Base-by-base conservation (phyloP, 495 filamentous ascomycete species). In the Aspergillus bertholletiae region DNA sequence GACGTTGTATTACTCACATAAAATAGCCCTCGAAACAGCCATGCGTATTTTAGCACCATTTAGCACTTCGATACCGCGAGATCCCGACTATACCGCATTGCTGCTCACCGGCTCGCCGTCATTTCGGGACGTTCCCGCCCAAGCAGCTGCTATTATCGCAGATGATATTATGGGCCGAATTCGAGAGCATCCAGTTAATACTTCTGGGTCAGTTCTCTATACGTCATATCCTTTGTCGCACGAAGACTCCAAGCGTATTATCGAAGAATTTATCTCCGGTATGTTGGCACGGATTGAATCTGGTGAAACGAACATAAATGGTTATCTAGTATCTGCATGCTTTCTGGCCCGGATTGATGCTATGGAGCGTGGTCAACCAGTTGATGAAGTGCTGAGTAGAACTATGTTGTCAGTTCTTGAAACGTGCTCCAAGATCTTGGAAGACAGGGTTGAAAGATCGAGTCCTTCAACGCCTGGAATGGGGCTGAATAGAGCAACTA, bases 1-100 rank as follows among this genome's bases (percentile, higher is more conserved):
- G 0, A 27, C 23, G 3, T 55, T 49, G n/a, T 39, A 26, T 46
- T 49, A 41, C 46, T 55, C 53, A 6, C 53, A 40, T 18, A 18
- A 55, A 17, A 22, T 49, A 1, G 20, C 22, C 13, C 26, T 55
- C 18, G 20, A 55, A 27, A 43, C 53, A 24, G 35, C 51, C 5
- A 17, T 54, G 13, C 41, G 28, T 18, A 54, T 54, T 15, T 27
- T 54, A 41, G 30, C 2, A 12, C 30, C 3, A 11, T 12, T 32
- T 12, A 32, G 8, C 30, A 12, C 30, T 9, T 32, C 30, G 8
- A 32, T 12, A 12, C 7, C 2, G 7, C 3, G 13, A 32, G 30
- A 32, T 12, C 30, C 9, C 8, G 30, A 32, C 7, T 32, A 32
- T 11, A 32, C 30, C 30, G 30, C 30, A 12, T 9, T 32, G 30